Base-by-base conservation (phyloP, 768 basidiomycete genomes). In the Suillus spraguei region DNA sequence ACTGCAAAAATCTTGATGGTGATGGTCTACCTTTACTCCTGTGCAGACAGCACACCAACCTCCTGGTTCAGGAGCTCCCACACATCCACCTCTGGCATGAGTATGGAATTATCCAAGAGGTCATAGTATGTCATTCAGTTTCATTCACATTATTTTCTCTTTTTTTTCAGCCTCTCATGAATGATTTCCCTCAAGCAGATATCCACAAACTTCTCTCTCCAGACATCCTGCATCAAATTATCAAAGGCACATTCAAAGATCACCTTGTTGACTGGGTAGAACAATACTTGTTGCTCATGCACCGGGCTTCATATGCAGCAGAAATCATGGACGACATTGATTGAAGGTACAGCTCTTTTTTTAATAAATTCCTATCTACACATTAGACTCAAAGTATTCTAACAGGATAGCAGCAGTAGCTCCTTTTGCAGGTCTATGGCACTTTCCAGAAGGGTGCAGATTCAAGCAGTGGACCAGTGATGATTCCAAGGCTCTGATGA, bases 81-180 rank as follows among this genome's bases (percentile, higher is more conserved):
- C 59, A 65, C 5, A 59, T 47, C 10, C 62, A 42, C 1, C 49
- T 79, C 0, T 79, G 78, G 77, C 69, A 76, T 47, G 69, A 70
- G 0, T 79, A 74, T 63, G 78, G 80, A 0, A 70, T 80, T 54
- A 63, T 72, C 56, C 60, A 32, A 8, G 74, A 77, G 39, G 60
- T 80, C 49, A 36, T 76, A 13, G 79, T 80, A 62, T 24, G 71
- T 50, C 11, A 17, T 36, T 50, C n/a, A 1, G 10, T 46, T n/a
- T 46, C 10, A 10, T 10, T 9, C 9, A 4, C 4, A 10, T 11
- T 20, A 22, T n/a, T 4, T 46, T n/a, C 42, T n/a, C 39, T 16
- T 0, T 36, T 42, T 17, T 46, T 46, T 4, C 8, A 46, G 44
- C 44, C 10, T 1, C 24, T 47, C 13, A 47, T 5, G 1, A 47